phyloP scores from a whole-genome alignment of 352 stramenopile species.

The Phytophthora constricta region DNA sequence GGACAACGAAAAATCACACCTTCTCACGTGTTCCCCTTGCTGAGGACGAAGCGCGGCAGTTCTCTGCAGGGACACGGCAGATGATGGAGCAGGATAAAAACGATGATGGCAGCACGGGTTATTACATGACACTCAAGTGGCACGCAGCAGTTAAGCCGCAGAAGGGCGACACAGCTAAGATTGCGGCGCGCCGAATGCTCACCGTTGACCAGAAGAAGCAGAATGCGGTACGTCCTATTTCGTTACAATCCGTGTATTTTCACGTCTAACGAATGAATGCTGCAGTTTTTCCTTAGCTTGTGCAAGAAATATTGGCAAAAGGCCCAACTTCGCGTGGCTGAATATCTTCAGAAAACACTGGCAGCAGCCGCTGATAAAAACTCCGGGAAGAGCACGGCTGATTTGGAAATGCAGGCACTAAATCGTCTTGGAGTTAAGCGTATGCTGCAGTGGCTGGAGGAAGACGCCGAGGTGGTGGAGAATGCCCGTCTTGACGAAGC shows the following conservation, averaged over 20 bases:
- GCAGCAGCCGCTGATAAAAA: slow-evolving; percentile 21
- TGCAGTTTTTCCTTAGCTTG: slow-evolving; percentile 64
- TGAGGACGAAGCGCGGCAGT: slow-evolving; percentile 65
- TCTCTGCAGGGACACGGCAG: slow-evolving; percentile 77
- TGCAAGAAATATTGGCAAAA: slow-evolving; percentile 82
- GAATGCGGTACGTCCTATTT: slow-evolving; percentile 46
- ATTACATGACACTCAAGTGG: slow-evolving; percentile 89
- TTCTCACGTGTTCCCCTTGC: slow-evolving; percentile 70
- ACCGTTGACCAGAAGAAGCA: slow-evolving; percentile 80
- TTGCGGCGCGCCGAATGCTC: slow-evolving; percentile 67
- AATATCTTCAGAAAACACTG: slow-evolving; percentile 76
- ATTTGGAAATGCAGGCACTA: slow-evolving; percentile 69
- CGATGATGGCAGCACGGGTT: slow-evolving; percentile 52
- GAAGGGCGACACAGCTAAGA: slow-evolving; percentile 87
- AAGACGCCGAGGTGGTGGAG: slow-evolving; percentile 74
- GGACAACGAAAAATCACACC: slow-evolving; percentile 80
- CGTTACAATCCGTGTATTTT: background rate
- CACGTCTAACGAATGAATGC: background rate
- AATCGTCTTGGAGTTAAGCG: slow-evolving; percentile 70
- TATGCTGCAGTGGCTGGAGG: slow-evolving; percentile 81
- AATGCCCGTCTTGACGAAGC: slow-evolving; percentile 73
- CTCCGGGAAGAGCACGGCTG: slow-evolving; percentile 21
- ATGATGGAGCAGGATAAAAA: slow-evolving; percentile 78
- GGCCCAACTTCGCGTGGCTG: slow-evolving; percentile 74
- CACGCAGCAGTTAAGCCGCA: slow-evolving; percentile 81